These are phyloP conservation scores for Chlamydomonas sphaeroides DNA, from an alignment of 139 green algal species.

Conservation along the genomic window DNA sequence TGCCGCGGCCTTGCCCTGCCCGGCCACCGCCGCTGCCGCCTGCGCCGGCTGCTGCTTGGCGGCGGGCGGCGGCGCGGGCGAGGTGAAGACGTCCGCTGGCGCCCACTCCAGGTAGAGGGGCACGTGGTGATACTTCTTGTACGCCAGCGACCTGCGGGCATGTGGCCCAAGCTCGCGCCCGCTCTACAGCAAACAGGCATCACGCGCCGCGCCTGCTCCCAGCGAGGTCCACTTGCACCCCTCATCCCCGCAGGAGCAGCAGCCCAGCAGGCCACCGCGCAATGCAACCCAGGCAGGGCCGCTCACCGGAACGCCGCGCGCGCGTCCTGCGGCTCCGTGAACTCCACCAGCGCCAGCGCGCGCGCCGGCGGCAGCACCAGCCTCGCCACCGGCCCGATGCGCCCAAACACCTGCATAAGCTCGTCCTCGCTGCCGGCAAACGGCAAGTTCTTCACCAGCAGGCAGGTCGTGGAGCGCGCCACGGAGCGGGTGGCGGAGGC, in stretches of 20 bases:
- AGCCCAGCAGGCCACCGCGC: too few species aligned
- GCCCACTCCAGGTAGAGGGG: conserved; percentile 99
- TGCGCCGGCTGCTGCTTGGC: conserved; percentile 2
- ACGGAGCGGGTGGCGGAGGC: conserved; percentile 53
- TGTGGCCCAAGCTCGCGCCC: too few species aligned
- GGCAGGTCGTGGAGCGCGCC: conserved; percentile 66
- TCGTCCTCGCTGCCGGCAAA: conserved; percentile 77
- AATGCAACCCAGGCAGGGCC: too few species aligned
- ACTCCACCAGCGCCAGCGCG: conserved; percentile 94
- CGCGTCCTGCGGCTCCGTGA: conserved; percentile 71
- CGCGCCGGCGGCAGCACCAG: conserved; percentile 88
- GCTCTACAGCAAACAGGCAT: too few species aligned
- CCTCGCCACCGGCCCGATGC: conserved; percentile 65
- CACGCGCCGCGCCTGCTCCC: too few species aligned
- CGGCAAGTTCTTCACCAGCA: conserved; percentile 98
- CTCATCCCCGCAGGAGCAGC: too few species aligned
- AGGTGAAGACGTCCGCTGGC: conserved; percentile 83
- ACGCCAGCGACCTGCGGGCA: conserved; percentile 85
- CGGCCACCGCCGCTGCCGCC: conserved; percentile 5
- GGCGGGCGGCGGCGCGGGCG: conserved; percentile 26
- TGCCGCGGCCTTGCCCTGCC: too few species aligned
- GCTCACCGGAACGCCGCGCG: conserved; percentile 52
- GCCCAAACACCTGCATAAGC: conserved; percentile 73
- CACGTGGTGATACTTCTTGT: conserved; percentile 94
- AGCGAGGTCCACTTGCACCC: too few species aligned